Evolutionary conservation across 2,329 filamentous ascomycete genomes (phyloP).

Genomic region (Claviceps maximensis): DNA sequence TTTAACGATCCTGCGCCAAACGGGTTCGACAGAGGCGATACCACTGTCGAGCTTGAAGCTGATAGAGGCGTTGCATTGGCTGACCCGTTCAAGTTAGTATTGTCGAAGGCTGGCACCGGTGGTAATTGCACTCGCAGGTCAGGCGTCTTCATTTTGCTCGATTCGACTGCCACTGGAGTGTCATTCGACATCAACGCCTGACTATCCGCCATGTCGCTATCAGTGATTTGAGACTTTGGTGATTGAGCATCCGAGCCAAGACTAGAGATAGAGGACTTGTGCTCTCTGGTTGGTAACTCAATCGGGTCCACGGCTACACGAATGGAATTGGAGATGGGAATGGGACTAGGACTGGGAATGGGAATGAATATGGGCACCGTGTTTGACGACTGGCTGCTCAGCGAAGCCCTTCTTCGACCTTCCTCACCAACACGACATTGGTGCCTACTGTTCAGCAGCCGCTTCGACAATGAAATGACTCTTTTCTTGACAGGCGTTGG

Average conservation of each 20-base stretch:
- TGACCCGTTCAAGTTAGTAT: slow-evolving; percentile 18
- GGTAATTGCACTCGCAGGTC: slow-evolving; percentile 44
- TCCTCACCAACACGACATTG: slow-evolving; percentile 28
- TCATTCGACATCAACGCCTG: slow-evolving; percentile 9
- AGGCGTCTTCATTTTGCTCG: slow-evolving; percentile 26
- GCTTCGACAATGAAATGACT: slow-evolving; percentile 39
- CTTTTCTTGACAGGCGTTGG: slow-evolving; percentile 30
- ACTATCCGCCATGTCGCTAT: slow-evolving; percentile 19
- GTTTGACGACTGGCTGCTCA: slow-evolving; percentile 10
- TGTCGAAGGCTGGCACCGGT: slow-evolving; percentile 37
- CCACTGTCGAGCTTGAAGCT: slow-evolving; percentile 26
- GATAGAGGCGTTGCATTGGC: slow-evolving; percentile 31
- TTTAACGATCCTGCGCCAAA: slow-evolving; percentile 30
- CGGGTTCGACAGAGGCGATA: slow-evolving; percentile 38
- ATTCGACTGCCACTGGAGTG: neutral
- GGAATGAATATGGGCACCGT: too few species aligned
- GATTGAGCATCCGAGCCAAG: slow-evolving; percentile 13
- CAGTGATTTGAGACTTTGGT: slow-evolving; percentile 11
- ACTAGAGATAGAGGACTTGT: slow-evolving; percentile 12
- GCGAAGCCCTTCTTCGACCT: slow-evolving; percentile 18
- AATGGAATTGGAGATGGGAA: slow-evolving; percentile 19
- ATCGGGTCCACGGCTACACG: slow-evolving; percentile 27
- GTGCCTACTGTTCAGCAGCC: slow-evolving; percentile 36
- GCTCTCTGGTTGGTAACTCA: slow-evolving; percentile 23
- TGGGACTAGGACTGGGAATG: too few species aligned